Percentiles rank a stretch among this genome's conserved stretches.
Conservation (phyloP, 208 protist species). For the Trypanosomatidae sp. region DNA sequence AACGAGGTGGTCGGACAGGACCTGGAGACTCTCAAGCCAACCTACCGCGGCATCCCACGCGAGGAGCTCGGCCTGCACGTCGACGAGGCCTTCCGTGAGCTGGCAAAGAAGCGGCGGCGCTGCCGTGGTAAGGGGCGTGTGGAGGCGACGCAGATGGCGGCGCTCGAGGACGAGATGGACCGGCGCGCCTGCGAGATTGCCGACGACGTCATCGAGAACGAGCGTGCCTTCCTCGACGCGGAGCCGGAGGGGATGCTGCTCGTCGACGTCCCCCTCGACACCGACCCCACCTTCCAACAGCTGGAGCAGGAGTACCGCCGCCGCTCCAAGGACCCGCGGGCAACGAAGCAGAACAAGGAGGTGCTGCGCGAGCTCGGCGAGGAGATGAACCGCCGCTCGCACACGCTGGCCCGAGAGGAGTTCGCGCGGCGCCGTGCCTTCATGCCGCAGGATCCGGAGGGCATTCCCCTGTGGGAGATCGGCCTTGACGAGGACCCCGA, state of each 20-base stretch:
- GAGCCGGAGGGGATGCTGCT: slow-evolving; percentile 86
- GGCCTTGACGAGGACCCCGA: slow-evolving; percentile 75
- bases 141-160: slow-evolving; percentile 47
- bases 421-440: slow-evolving; percentile 70
- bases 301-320: slow-evolving; percentile 79
- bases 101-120: slow-evolving; percentile 43
- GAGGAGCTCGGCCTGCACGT: slow-evolving; percentile 70
- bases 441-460: slow-evolving; percentile 72
- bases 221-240: slow-evolving; percentile 77
- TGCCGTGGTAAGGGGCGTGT: slow-evolving; percentile 32
- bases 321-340: slow-evolving; percentile 48
- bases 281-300: slow-evolving; percentile 60
- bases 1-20: slow-evolving; percentile 60
- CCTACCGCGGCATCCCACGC: slow-evolving; percentile 67
- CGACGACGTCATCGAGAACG: slow-evolving; percentile 69
- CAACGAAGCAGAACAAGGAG: slow-evolving; percentile 58
- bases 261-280: slow-evolving; percentile 76
- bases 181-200: slow-evolving; percentile 70
- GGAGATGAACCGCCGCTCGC: slow-evolving; percentile 75
- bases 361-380: slow-evolving; percentile 61
- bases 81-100: slow-evolving; percentile 57
- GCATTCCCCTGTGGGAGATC: slow-evolving; percentile 67
- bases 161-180: slow-evolving; percentile 81
- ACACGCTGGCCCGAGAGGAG: slow-evolving; percentile 61
- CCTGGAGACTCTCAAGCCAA: slow-evolving; percentile 42